These are phyloP conservation scores for Colletotrichum tabaci DNA, from an alignment of 2,329 filamentous ascomycete species.

Conservation along the genomic window DNA sequence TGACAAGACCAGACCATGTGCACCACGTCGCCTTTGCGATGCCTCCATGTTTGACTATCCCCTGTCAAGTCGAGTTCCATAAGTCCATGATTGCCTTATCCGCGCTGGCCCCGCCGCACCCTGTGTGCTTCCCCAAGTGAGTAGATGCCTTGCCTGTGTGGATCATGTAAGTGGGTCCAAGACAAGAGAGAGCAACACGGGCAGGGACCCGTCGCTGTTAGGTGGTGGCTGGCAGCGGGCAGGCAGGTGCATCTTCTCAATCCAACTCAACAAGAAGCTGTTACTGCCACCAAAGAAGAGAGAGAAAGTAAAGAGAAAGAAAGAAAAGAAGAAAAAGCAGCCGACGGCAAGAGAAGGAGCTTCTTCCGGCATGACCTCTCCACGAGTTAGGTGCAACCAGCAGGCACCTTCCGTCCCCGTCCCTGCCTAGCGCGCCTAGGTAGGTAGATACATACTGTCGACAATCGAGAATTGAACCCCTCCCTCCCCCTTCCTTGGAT, in stretches of 20 bases:
- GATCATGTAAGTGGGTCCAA: neutral
- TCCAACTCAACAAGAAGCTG: neutral
- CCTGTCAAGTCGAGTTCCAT: neutral
- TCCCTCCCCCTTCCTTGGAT: neutral
- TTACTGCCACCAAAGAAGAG: no score
- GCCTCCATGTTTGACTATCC: neutral
- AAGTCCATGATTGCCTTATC: constrained; percentile 4
- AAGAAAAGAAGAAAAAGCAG: neutral
- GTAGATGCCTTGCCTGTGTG: constrained; percentile 3
- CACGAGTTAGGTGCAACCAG: neutral
- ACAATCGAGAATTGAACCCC: neutral
- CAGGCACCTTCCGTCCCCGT: neutral
- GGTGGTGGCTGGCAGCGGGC: constrained; percentile 10
- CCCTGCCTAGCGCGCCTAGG: neutral
- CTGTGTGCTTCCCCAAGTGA: constrained; percentile 13
- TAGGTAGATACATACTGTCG: no score
- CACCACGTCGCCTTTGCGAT: neutral
- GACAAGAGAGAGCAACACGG: constrained; percentile 4
- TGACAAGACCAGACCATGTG: no score
- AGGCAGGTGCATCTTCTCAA: neutral
- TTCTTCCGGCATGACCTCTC: neutral
- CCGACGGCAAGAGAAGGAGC: neutral
- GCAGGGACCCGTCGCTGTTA: neutral
- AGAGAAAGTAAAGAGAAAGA: no score
- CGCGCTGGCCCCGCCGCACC: constrained; percentile 19